Base-by-base conservation (phyloP, 495 filamentous ascomycete genomes). In the Friedmanniomyces endolithicus region DNA sequence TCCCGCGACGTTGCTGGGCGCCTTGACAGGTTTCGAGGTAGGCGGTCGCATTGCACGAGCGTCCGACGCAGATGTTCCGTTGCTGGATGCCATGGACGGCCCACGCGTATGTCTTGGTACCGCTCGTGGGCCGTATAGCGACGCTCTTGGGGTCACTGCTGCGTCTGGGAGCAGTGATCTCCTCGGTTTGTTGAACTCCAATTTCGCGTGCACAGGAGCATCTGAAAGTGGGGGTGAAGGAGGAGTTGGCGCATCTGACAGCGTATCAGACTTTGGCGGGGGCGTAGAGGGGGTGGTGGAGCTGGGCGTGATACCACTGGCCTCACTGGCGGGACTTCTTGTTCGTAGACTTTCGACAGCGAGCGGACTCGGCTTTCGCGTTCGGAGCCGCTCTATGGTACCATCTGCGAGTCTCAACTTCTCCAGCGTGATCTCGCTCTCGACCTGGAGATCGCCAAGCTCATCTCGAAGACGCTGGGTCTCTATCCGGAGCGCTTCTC, bases 391-490 rank as follows among this genome's bases (percentile, higher is more conserved):
- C 61, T 74, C 73, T 14, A 75, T 73, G 44, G 74, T 66, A 14
- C 67, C 70, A 61, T 85, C 80, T 22, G 79, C 72, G 51, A 85
- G 80, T 56, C 82, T 83, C 56, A 98, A 74, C 74, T 94, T 96
- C 72, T 94, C 87, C 63, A 90, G 84, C 58, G 87, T 77, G 61
- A 98, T 95, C 67, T 97, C 92, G 57, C 86, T 85, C 63, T 98
- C 92, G 51, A 98, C 84, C 74, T 85, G 90, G 50, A 95, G 78
- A 64, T 98, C 92, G 1, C 85, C 85, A 9, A 96, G 74, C 63
- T 98, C 92, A 63, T 96, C 88, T 17, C 86, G 80, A 48, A 97
- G 70, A 47, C 90, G 74, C 65, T 98, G 92, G 3, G 83, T 78
- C 57, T 95, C 88, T 60, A 97, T 95, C 49, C 92, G 79, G 37